Evolutionary conservation across 331 rosid genomes (phyloP), one percentile per base, ranked within the genome.

Genomic region (Dryas integrifolia): DNA sequence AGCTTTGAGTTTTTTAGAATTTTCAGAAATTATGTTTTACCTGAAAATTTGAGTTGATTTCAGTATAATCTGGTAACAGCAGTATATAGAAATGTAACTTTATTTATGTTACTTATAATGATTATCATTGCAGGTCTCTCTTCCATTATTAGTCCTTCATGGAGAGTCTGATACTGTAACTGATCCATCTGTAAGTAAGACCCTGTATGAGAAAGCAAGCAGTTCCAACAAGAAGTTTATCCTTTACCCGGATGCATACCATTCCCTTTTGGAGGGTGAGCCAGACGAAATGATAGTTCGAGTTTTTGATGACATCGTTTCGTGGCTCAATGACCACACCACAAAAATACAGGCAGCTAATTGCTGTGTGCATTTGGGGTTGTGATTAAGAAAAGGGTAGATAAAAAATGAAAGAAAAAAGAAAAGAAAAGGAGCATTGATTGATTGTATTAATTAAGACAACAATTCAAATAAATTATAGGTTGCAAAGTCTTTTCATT

Each of bases 81-180:
- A 67, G 44, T 5, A 4, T 24, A 12, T 46, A 52, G 6, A 55
- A 26, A 47, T 44, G 14, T 53, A 62, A 62, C 4, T 40, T 62
- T 62, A 40, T 40, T n/a, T 30, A 14, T 48, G 48, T 15, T 18
- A 40, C 67, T 40, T 1, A 9, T 0, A 46, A 64, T 74, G 67
- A 26, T 21, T 58, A 67, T 78, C 67, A 10, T 64, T 60, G 14
- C 83, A 90, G 98, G 88, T 93, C 61, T 87, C 92, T 79, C 77
- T 93, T 74, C 97, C 98, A 30, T 67, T 91, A 47, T 69, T 93
- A 44, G 86, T 93, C 80, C 89, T 93, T 77, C 98, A 93, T 66
- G 98, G 98, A 35, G 88, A 89, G 70, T 91, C 88, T 64, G 98
- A 91, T 75, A 86, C 13, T 5, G 96, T 93, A 79, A 93, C 98